Evolutionary conservation across 768 basidiomycete species (phyloP).

Genomic region (Amanita muscaria): DNA sequence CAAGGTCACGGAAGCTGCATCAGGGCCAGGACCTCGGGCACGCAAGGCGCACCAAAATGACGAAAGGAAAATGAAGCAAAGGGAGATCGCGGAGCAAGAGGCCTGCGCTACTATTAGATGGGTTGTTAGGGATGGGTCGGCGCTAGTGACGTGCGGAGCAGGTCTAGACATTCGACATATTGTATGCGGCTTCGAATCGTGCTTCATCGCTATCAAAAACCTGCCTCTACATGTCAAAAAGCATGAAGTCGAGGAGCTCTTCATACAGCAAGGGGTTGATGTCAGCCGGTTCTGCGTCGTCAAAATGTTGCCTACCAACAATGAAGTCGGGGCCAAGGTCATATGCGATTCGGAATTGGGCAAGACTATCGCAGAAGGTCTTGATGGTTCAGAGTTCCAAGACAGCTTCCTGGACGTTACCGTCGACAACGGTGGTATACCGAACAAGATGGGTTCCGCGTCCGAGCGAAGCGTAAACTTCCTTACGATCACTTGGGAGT

Average conservation of each 20-base stretch:
- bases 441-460: constrained; percentile 35
- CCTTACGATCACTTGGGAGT: constrained; percentile 43
- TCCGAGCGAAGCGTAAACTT: constrained; percentile 25
- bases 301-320: constrained; percentile 18
- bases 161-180: constrained; percentile 38
- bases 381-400: constrained; percentile 42
- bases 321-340: constrained; percentile 32
- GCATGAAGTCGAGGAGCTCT: constrained; percentile 33
- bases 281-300: constrained; percentile 24
- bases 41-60: too few relatives aligned
- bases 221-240: constrained; percentile 32
- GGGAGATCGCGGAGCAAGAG: too few relatives aligned
- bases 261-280: constrained; percentile 36
- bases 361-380: constrained; percentile 28
- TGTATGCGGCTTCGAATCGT: constrained; percentile 45
- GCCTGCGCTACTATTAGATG: too few relatives aligned
- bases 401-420: constrained; percentile 34
- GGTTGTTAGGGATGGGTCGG: too few relatives aligned
- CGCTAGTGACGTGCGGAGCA: constrained; percentile 35
- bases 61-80: too few relatives aligned
- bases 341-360: constrained; percentile 35
- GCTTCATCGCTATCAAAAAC: constrained; percentile 36
- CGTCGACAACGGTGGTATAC: constrained; percentile 28
- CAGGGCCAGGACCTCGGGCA: too few relatives aligned
- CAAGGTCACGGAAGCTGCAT: too few relatives aligned